Conservation (phyloP, 1,284 basidiomycete species). For the Austropuccinia psidii region DNA sequence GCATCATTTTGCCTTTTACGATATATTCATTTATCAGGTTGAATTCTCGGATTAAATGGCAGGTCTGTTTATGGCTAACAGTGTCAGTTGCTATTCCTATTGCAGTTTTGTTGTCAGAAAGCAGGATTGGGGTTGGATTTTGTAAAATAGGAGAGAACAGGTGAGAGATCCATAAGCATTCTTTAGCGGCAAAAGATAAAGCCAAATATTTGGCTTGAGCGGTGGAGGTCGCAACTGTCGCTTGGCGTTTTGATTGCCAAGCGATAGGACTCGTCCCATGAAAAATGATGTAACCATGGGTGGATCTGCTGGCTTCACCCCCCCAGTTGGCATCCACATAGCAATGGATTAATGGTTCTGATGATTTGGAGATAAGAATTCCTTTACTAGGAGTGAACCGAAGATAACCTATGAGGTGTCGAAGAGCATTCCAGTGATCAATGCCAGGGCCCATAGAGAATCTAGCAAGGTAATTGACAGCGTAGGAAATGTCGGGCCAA, state of each 20-base stretch:
- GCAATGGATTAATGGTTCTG: neutral
- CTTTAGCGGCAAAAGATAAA: neutral
- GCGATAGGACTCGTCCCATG: neutral
- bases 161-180: neutral
- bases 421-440: neutral
- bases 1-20: neutral
- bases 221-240: neutral
- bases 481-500: neutral
- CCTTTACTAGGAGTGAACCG: neutral
- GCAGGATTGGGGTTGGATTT: neutral
- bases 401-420: neutral
- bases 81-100: neutral
- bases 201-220: conserved; percentile 15
- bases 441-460: neutral
- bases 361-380: too few relatives aligned
- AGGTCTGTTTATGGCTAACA: neutral
- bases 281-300: neutral
- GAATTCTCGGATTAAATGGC: neutral
- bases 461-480: neutral
- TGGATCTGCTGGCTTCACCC: neutral
- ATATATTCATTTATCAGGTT: neutral
- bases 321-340: conserved; percentile 23
- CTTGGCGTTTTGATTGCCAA: neutral
- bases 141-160: neutral
- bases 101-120: neutral